Base-by-base conservation (phyloP, 2,329 filamentous ascomycete genomes). In the Colletotrichum sp. region DNA sequence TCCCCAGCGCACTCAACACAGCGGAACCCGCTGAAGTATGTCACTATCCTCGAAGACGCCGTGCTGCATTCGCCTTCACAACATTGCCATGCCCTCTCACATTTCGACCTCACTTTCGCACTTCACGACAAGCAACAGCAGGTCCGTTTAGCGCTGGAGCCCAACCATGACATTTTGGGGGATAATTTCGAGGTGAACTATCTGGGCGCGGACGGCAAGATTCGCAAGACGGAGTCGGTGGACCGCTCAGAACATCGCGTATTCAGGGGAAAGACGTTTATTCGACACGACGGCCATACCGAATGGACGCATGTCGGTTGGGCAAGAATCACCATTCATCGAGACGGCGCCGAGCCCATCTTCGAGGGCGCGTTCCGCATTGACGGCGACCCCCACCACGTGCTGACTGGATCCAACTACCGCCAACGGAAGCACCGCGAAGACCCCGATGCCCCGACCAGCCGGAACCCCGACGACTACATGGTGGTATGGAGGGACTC, bases 401-500 rank as follows among this genome's bases (percentile, higher is more conserved):
- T 99, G 66, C 93, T 97, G 80, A 91, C 95, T 33, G 90, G 90
- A 75, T 89, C 89, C 33, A 93, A 92, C 75, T 99, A 97, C 80
- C 88, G 90, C 80, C 88, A 90, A 76, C 95, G 94, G 59, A 93
- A 90, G 80, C 91, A 95, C 75, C 82, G 85, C 27, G 85, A 92
- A 58, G 97, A 99, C 81, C 94, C 95, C 3, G 86, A 89, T 31
- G 82, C 94, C 9, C 84, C 89, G 16, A 76, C 80, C 33, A 81
- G 87, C 34, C 83, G 86, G 59, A 87, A 86, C 24, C 79, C 80
- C 6, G 89, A 92, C 36, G 94, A 98, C 75, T 93, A 91, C 80
- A 97, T 99, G 96, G 88, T 98, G 43, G 89, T 98, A 2, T 98
- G 95, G 89, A 91, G 96, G 76, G 96, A 98, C 81, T 98, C 95